phyloP scores from a whole-genome alignment of 306 rosid genomes.

The Myrica gale region DNA sequence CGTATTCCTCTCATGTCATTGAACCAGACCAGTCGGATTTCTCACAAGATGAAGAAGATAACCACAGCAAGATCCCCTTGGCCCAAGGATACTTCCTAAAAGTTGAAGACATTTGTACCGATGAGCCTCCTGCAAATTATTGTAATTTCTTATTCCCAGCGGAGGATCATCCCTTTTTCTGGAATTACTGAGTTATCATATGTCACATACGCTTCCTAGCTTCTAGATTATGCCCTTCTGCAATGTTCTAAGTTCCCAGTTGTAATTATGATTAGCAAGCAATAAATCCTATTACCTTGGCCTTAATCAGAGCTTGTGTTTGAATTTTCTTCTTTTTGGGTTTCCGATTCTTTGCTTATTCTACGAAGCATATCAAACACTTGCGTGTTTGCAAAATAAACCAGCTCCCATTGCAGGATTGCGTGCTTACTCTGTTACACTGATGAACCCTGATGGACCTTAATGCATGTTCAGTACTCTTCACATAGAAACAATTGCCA shows the following conservation, averaged over 20 bases:
- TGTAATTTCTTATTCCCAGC: slow-evolving; percentile 45
- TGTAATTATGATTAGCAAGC: slow-evolving; percentile 47
- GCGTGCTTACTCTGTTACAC: background rate
- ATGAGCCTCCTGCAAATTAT: slow-evolving; percentile 43
- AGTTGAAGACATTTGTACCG: slow-evolving; percentile 52
- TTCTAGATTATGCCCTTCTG: background rate
- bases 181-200: slow-evolving; percentile 39
- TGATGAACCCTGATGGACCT: background rate
- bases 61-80: slow-evolving; percentile 42
- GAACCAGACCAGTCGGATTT: slow-evolving; percentile 69
- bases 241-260: slow-evolving; percentile 9
- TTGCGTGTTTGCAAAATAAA: background rate
- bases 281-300: slow-evolving; percentile 30
- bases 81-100: slow-evolving; percentile 46
- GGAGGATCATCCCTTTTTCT: slow-evolving; percentile 69
- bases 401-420: background rate
- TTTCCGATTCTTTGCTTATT: background rate
- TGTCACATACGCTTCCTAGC: background rate
- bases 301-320: background rate
- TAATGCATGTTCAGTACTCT: background rate
- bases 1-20: slow-evolving; percentile 55
- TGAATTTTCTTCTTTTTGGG: background rate
- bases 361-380: background rate
- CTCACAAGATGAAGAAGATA: slow-evolving; percentile 75
- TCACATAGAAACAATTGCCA: background rate